Conservation (phyloP, 1,139 yeast species). For the Hansenula sp. region DNA sequence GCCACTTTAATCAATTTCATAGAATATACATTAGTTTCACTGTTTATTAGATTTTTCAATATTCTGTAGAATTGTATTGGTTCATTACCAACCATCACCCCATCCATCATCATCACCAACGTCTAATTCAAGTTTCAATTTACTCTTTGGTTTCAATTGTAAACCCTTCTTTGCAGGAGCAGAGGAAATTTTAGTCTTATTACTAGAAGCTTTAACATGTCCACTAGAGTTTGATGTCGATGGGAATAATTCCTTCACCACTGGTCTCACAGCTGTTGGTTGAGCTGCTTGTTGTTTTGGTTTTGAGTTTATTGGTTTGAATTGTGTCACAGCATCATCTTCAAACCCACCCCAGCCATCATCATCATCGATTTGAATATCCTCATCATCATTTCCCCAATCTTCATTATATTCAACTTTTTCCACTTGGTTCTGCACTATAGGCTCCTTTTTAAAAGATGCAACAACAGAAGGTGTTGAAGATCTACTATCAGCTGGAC, state of each 20-base stretch:
- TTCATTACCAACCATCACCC: conserved; percentile 47
- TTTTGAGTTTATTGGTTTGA: conserved; percentile 5
- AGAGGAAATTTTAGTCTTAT: conserved; percentile 4
- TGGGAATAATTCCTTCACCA: conserved; percentile 13
- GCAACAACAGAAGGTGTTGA: conserved; percentile 16
- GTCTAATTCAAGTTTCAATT: conserved; percentile 27
- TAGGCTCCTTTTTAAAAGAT: conserved; percentile 10
- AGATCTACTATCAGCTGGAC: conserved; percentile 19
- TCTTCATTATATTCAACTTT: conserved; percentile 5
- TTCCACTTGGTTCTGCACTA: neutral
- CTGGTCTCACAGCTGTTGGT: conserved; percentile 14
- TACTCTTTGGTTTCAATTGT: conserved; percentile 21
- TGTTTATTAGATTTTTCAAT: neutral
- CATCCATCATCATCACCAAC: conserved; percentile 50
- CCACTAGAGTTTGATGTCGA: conserved; percentile 9
- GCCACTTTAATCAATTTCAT: too few species aligned
- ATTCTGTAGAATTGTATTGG: conserved; percentile 23
- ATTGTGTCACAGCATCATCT: conserved; percentile 7
- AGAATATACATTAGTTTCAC: neutral
- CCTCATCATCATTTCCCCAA: conserved; percentile 16
- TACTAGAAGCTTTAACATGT: conserved; percentile 1
- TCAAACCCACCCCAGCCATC: conserved; percentile 17
- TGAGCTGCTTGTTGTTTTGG: neutral
- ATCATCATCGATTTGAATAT: conserved; percentile 7
- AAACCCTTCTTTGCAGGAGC: conserved; percentile 13